phyloP scores from a whole-genome alignment of 441 rosid genomes.

The Jatropha podagrica region DNA sequence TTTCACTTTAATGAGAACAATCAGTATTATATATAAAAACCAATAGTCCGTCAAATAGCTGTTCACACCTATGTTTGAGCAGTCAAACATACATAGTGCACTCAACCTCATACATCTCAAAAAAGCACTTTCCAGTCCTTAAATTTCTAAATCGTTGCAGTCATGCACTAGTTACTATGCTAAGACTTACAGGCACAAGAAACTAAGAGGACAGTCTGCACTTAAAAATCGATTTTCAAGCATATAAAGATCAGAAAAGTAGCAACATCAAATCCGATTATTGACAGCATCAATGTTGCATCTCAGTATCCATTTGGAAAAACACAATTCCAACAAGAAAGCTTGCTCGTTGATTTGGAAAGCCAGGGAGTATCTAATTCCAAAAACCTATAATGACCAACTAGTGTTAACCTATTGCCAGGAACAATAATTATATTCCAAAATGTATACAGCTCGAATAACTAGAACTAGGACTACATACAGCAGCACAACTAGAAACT shows the following conservation, averaged over 20 bases:
- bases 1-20: neutral
- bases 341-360: neutral
- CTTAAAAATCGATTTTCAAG: neutral
- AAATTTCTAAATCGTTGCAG: neutral
- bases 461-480: neutral
- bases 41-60: neutral
- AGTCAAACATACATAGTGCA: neutral
- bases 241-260: neutral
- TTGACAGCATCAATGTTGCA: neutral
- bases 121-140: neutral
- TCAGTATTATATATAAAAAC: neutral
- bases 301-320: neutral
- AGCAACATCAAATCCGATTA: neutral
- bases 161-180: neutral
- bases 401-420: neutral
- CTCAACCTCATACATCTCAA: neutral
- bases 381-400: neutral
- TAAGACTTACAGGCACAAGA: neutral
- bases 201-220: neutral
- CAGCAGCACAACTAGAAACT: neutral
- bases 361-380: neutral
- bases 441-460: too few relatives aligned
- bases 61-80: neutral
- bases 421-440: neutral
- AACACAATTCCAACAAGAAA: neutral